These are phyloP conservation scores for Dendrocalamus sinicus DNA, from an alignment of 176 grass and related monocot species.

Conservation along the genomic window DNA sequence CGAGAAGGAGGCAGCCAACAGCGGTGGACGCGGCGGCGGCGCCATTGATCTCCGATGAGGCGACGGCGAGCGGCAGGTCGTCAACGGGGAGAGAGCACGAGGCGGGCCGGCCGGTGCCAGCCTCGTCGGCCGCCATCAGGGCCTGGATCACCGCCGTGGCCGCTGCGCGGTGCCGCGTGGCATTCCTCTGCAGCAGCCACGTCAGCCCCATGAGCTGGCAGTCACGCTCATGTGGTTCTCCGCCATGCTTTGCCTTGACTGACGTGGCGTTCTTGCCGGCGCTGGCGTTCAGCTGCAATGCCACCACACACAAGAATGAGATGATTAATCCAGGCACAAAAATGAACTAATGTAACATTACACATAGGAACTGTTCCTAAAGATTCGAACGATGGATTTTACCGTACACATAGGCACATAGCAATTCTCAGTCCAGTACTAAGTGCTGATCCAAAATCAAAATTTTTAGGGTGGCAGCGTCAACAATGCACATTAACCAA, in stretches of 20 bases:
- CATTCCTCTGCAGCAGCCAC: constrained; percentile 77
- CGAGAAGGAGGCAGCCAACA: neutral
- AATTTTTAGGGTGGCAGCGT: neutral
- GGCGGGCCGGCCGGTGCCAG: constrained; percentile 6
- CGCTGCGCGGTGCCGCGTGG: constrained; percentile 53
- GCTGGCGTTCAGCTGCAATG: constrained; percentile 46
- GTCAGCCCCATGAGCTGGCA: constrained; percentile 84
- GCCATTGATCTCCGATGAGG: constrained; percentile 61
- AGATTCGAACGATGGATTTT: neutral
- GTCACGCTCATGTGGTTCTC: constrained; percentile 47
- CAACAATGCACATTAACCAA: neutral
- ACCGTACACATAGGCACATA: neutral
- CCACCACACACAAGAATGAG: neutral
- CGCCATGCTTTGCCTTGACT: constrained; percentile 11
- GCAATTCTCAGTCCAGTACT: neutral
- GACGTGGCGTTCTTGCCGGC: constrained; percentile 31
- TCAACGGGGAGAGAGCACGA: constrained; percentile 55
- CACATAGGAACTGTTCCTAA: neutral
- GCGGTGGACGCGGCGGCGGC: neutral
- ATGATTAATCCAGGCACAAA: neutral
- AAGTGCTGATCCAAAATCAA: neutral
- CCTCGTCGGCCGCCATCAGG: constrained; percentile 68
- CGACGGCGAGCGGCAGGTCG: constrained; percentile 66
- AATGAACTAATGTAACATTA: neutral
- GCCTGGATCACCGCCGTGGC: constrained; percentile 64